A percentile compares a stretch with the other conserved stretches of the same genome.
Evolutionary conservation across 352 stramenopile genomes (phyloP).

Genomic region (Phytophthora tubulina): DNA sequence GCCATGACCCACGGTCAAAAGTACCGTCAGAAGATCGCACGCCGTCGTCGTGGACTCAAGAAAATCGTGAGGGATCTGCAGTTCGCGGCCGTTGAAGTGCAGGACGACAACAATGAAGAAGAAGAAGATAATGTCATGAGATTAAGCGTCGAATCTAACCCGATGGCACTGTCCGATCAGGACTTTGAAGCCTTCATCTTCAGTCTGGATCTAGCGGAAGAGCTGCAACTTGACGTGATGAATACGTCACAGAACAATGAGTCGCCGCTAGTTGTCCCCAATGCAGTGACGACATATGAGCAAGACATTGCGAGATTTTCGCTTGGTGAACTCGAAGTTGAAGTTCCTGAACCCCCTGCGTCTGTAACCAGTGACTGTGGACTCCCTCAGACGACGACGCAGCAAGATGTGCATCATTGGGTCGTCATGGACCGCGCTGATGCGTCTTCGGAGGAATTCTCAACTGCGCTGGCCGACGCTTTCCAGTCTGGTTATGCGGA

Average conservation of each 20-base stretch:
- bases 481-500: constrained; percentile 17
- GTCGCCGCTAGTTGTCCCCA: constrained; percentile 39
- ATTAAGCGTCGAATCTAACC: constrained; percentile 32
- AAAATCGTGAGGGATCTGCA: constrained; percentile 46
- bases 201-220: constrained; percentile 36
- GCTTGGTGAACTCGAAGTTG: constrained; percentile 7
- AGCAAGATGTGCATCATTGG: constrained; percentile 44
- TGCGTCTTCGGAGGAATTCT: constrained; percentile 39
- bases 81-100: constrained; percentile 24
- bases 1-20: constrained; percentile 95
- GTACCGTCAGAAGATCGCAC: constrained; percentile 83
- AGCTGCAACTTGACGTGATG: constrained; percentile 26
- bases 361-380: constrained; percentile 6
- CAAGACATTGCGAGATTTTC: constrained; percentile 24
- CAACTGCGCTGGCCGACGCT: constrained; percentile 19
- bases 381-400: constrained; percentile 22
- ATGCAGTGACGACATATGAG: not conserved
- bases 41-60: constrained; percentile 51
- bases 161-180: constrained; percentile 34
- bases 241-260: constrained; percentile 11
- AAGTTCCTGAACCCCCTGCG: not conserved
- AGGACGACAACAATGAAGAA: not conserved
- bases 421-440: constrained; percentile 42
- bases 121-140: constrained; percentile 5
- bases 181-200: constrained; percentile 39